Evolutionary conservation across 202 grass and related monocot genomes (phyloP), one percentile per base, ranked within the genome.

Genomic region (Setaria viridis): DNA sequence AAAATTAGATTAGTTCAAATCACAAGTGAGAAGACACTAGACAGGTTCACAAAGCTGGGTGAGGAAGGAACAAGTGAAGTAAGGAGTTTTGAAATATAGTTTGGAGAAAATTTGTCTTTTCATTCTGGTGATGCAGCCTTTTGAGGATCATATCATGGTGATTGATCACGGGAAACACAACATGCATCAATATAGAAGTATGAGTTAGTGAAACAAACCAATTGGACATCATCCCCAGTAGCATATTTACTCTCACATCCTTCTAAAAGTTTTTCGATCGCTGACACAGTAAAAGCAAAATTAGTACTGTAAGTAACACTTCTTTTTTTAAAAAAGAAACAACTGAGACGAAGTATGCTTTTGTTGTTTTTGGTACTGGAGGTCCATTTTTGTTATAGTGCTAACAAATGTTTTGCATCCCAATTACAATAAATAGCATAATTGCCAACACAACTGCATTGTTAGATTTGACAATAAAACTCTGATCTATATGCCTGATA

Each of bases 201-300:
- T 86, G 33, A 30, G 33, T 7, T 56, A 84, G 71, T 34, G 54
- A 81, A 35, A 91, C 87, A 74, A 60, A 98, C 95, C 93, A 98
- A 64, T 88, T 89, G 88, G 72, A 89, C 70, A 79, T 95, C 88
- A 73, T 98, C 86, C 54, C 91, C 95, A n/a, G 90, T 91, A 74
- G 89, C 88, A 70, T 94, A 98, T 94, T 89, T 98, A 85, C 45
- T 91, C 47, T 83, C 76, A 62, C 32, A 73, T 77, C 83, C 93
- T 64, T 92, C 85, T 51, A 98, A 71, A 65, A 98, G 85, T 49
- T 91, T 92, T 88, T 98, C 95, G 2, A 92, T 87, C 6, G 93
- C 95, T 95, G 90, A 89, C 20, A 58, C 63, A 87, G 60, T 54
- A 76, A 19, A 70, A 47, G 20, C 54, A 65, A 86, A 29, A 39